Conservation (phyloP, 805 yeast species). For the Babjeviella inositovora region DNA sequence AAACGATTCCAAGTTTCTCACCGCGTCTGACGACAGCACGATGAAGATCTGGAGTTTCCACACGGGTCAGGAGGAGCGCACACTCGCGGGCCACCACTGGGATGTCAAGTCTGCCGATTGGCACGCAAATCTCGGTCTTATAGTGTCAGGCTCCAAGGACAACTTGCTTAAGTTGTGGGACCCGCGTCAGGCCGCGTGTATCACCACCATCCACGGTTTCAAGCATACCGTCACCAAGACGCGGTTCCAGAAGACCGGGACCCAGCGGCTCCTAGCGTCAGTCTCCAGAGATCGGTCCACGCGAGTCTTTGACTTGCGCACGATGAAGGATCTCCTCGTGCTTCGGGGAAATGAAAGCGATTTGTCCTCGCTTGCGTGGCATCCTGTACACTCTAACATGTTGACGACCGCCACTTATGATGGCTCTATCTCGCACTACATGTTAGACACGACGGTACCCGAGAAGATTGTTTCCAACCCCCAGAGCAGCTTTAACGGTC, state of each 20-base stretch:
- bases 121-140: slow-evolving; percentile 80
- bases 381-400: slow-evolving; percentile 70
- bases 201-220: slow-evolving; percentile 77
- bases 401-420: slow-evolving; percentile 79
- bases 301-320: slow-evolving; percentile 74
- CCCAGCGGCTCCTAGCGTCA: slow-evolving; percentile 59
- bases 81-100: slow-evolving; percentile 92
- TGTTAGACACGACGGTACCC: slow-evolving; percentile 35
- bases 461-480: slow-evolving; percentile 8
- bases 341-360: slow-evolving; percentile 75
- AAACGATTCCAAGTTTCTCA: slow-evolving; percentile 80
- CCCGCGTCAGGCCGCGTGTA: slow-evolving; percentile 63
- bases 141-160: slow-evolving; percentile 92
- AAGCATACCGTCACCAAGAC: slow-evolving; percentile 88
- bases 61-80: slow-evolving; percentile 69
- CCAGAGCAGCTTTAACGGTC: no score
- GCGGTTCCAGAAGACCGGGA: slow-evolving; percentile 73
- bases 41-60: slow-evolving; percentile 92
- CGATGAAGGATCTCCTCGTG: slow-evolving; percentile 61
- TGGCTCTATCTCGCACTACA: slow-evolving; percentile 72
- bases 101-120: slow-evolving; percentile 95
- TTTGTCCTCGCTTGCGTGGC: slow-evolving; percentile 79
- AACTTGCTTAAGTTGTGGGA: slow-evolving; percentile 92
- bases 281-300: slow-evolving; percentile 82
- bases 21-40: slow-evolving; percentile 84